Evolutionary conservation across 352 stramenopile genomes (phyloP).

Genomic region (Blastocystis hominis): DNA sequence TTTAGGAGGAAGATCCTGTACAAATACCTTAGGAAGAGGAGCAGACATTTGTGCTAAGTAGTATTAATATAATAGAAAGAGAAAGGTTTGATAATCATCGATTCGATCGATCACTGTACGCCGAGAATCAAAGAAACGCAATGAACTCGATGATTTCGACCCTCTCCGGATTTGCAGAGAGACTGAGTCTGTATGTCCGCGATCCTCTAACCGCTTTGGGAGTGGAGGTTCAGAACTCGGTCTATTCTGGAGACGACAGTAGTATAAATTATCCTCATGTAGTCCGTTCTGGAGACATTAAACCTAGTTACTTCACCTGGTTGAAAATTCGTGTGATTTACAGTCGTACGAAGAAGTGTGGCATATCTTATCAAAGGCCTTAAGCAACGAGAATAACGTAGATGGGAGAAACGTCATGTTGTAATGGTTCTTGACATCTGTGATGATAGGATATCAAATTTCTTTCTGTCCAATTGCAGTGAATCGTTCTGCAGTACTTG

Average conservation of each 20-base stretch:
- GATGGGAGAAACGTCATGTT: background rate
- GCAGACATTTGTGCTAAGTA: conserved; percentile 18
- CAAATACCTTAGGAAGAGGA: conserved; percentile 51
- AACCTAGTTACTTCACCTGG: background rate
- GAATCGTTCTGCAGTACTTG: background rate
- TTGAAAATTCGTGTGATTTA: background rate
- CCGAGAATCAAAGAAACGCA: no score
- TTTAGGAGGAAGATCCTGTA: conserved; percentile 54
- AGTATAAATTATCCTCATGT: background rate
- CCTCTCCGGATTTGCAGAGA: background rate
- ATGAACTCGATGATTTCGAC: background rate
- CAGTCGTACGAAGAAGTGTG: background rate
- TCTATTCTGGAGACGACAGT: background rate
- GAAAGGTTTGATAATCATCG: background rate
- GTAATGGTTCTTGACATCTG: background rate
- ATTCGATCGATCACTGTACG: background rate
- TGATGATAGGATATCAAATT: background rate
- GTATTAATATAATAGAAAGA: background rate
- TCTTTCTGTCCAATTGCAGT: background rate
- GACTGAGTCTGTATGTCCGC: background rate
- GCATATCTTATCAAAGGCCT: background rate
- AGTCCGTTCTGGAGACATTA: background rate
- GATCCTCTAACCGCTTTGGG: background rate
- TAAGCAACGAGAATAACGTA: background rate
- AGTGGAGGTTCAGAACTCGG: background rate